phyloP scores from a whole-genome alignment of 1,284 basidiomycete species.

The Leucoagaricus sp. region DNA sequence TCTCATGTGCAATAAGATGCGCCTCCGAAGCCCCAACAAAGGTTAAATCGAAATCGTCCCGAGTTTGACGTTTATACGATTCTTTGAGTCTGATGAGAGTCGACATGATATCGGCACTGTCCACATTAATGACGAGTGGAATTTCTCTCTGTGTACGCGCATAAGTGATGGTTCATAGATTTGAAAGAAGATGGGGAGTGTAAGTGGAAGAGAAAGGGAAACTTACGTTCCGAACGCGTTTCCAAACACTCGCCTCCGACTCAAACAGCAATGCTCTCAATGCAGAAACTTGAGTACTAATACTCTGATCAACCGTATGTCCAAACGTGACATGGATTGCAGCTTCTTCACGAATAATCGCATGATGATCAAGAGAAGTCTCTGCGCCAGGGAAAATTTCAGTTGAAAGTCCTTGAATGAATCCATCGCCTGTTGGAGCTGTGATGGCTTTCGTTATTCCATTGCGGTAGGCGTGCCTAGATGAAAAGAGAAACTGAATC shows the following conservation, averaged over 20 bases:
- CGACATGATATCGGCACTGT: conserved; percentile 14
- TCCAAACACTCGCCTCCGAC: conserved; percentile 37
- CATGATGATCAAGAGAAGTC: conserved; percentile 58
- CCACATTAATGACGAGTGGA: conserved; percentile 11
- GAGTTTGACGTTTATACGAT: neutral
- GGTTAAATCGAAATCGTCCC: conserved; percentile 9
- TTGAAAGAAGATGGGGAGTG: no score
- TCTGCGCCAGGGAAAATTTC: conserved; percentile 61
- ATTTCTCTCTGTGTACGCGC: conserved; percentile 22
- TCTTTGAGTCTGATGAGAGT: conserved; percentile 6
- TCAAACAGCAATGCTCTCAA: conserved; percentile 47
- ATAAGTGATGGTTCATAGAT: neutral
- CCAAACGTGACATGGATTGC: conserved; percentile 69
- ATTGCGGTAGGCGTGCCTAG: conserved; percentile 59
- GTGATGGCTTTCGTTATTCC: conserved; percentile 65
- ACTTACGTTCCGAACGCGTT: conserved; percentile 37
- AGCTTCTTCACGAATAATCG: conserved; percentile 61
- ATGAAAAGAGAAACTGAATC: no score
- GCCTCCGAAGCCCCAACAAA: conserved; percentile 10
- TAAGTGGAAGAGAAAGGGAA: neutral
- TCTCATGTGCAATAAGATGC: conserved; percentile 5
- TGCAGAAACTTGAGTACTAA: conserved; percentile 66
- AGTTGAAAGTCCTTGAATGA: conserved; percentile 62
- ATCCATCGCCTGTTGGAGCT: conserved; percentile 50
- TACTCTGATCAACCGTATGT: conserved; percentile 41